Evolutionary conservation across 2,329 filamentous ascomycete species (phyloP).

Genomic region (Penicillium sp.): DNA sequence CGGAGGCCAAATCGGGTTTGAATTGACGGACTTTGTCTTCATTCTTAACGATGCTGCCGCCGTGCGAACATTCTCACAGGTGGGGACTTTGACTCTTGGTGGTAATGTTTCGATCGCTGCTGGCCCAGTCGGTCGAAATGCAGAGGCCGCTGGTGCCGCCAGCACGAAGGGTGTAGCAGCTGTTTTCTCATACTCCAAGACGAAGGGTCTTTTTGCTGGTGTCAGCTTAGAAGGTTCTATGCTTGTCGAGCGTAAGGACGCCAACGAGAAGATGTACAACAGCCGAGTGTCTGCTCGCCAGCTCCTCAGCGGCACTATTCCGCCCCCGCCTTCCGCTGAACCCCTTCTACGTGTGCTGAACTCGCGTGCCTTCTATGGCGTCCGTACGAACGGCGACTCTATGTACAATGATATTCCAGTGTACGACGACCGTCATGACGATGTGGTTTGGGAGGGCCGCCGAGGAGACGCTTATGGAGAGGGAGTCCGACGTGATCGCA

Average conservation of each 20-base stretch:
- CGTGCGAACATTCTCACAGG: constrained; percentile 92
- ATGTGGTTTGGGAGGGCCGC: constrained; percentile 81
- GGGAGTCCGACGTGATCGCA: constrained; percentile 58
- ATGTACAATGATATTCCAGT: constrained; percentile 96
- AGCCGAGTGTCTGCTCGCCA: constrained; percentile 79
- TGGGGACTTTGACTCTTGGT: constrained; percentile 87
- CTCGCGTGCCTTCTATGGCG: constrained; percentile 80
- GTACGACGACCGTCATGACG: constrained; percentile 82
- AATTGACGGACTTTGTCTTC: constrained; percentile 78
- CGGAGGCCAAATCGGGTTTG: constrained; percentile 57
- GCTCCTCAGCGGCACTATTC: constrained; percentile 77
- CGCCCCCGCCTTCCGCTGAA: constrained; percentile 78
- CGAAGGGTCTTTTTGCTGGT: constrained; percentile 94
- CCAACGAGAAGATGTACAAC: constrained; percentile 95
- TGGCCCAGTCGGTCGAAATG: constrained; percentile 90
- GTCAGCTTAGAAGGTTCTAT: constrained; percentile 92
- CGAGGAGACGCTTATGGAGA: constrained; percentile 74
- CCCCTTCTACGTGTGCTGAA: constrained; percentile 85
- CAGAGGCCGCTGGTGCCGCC: constrained; percentile 92
- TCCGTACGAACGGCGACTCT: constrained; percentile 57
- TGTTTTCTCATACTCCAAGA: constrained; percentile 97
- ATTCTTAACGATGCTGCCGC: constrained; percentile 91
- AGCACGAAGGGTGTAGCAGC: constrained; percentile 87
- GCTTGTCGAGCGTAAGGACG: constrained; percentile 92
- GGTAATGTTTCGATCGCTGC: constrained; percentile 97